Evolutionary conservation across 108 stramenopile genomes (phyloP).

Genomic region (Discostella pseudostelligera): DNA sequence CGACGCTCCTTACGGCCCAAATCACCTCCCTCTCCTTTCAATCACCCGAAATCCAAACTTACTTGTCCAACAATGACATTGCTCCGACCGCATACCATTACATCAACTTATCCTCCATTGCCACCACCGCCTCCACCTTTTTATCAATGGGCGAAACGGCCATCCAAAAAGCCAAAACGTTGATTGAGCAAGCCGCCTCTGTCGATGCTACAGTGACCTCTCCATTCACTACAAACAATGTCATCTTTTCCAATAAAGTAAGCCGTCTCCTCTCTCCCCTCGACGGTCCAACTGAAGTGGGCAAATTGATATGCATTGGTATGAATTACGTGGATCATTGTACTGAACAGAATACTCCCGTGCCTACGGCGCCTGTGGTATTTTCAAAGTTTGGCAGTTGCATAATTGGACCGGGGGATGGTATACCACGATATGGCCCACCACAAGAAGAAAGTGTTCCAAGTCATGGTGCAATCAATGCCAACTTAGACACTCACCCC

Average conservation of each 20-base stretch:
- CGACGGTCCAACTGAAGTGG: slow-evolving; percentile 46
- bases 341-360: slow-evolving; percentile 47
- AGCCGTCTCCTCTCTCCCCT: slow-evolving; percentile 44
- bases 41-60: slow-evolving; percentile 8
- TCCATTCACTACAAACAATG: slow-evolving; percentile 6
- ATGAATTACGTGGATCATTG: slow-evolving; percentile 69
- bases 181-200: slow-evolving; percentile 35
- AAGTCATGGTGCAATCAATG: slow-evolving; percentile 22
- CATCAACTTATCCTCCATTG: slow-evolving; percentile 47
- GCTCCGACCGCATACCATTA: slow-evolving; percentile 14
- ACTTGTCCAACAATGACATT: slow-evolving; percentile 9
- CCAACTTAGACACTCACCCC: slow-evolving; percentile 13
- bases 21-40: slow-evolving; percentile 24
- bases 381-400: slow-evolving; percentile 58
- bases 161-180: slow-evolving; percentile 24
- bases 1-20: slow-evolving; percentile 27
- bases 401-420: slow-evolving; percentile 47
- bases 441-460: background rate
- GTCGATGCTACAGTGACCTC: slow-evolving; percentile 1
- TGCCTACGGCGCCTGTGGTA: slow-evolving; percentile 57
- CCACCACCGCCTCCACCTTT: slow-evolving; percentile 41
- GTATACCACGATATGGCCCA: slow-evolving; percentile 33
- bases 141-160: slow-evolving; percentile 22
- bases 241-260: slow-evolving; percentile 22
- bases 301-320: slow-evolving; percentile 63